Conservation (phyloP, 768 basidiomycete genomes). For the Gymnopilus junonius region DNA sequence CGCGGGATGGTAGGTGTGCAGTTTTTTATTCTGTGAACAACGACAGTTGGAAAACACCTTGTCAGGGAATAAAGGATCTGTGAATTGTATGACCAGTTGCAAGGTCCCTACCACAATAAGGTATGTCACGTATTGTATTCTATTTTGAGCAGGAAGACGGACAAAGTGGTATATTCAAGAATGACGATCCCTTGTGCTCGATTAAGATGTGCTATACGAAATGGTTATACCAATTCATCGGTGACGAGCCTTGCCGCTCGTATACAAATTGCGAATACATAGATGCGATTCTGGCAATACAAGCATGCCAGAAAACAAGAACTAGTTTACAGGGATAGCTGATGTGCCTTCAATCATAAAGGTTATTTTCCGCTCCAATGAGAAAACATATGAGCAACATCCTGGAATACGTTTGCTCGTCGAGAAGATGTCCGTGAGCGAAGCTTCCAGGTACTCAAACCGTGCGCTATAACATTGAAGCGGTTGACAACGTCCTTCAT, state of each 20-base stretch:
- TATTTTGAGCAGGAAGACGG: too few species aligned
- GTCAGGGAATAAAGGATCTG: background rate
- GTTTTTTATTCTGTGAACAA: too few species aligned
- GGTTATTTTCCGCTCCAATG: slow-evolving; percentile 10
- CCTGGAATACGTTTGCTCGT: slow-evolving; percentile 9
- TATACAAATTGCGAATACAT: background rate
- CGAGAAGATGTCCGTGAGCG: slow-evolving; percentile 25
- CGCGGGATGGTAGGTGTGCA: too few species aligned
- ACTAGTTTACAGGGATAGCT: slow-evolving; percentile 2
- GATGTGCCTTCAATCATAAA: slow-evolving; percentile 5
- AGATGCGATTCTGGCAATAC: background rate
- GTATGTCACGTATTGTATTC: background rate
- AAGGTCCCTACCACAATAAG: background rate
- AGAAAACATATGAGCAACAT: background rate
- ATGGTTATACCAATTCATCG: too few species aligned
- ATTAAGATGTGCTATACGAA: too few species aligned
- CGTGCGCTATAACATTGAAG: slow-evolving; percentile 30
- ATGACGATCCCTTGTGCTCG: too few species aligned
- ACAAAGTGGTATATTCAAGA: too few species aligned
- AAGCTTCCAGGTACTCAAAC: slow-evolving; percentile 33
- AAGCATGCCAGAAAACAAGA: background rate
- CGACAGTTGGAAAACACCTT: background rate
- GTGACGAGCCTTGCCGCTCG: too few species aligned
- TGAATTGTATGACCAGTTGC: background rate
- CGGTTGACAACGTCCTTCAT: slow-evolving; percentile 40